Evolutionary conservation across 805 yeast genomes (phyloP).

Genomic region (Candida caryicola): DNA sequence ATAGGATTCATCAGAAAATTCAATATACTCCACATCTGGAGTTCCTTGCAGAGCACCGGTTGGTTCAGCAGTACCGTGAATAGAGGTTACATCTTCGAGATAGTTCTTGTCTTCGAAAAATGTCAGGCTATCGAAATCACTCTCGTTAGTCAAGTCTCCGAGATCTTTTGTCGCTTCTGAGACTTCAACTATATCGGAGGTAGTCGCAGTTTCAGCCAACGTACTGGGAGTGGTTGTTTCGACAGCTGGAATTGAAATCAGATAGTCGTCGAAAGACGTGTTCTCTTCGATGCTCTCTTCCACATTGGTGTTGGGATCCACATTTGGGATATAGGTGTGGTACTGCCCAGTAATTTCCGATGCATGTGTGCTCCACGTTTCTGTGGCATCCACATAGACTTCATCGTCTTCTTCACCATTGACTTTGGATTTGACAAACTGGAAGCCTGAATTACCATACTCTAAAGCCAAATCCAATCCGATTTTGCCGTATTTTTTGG

Average conservation of each 20-base stretch:
- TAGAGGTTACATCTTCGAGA: neutral
- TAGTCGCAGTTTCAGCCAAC: constrained; percentile 3
- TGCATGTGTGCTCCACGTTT: constrained; percentile 16
- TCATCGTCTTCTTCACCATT: constrained; percentile 18
- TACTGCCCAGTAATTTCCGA: constrained; percentile 2
- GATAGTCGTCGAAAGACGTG: too few relatives aligned
- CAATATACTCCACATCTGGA: neutral
- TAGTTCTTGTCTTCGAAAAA: constrained; percentile 9
- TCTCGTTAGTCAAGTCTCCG: constrained; percentile 12
- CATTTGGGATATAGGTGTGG: neutral
- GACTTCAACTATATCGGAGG: constrained; percentile 7
- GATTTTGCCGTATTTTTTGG: constrained; percentile 17
- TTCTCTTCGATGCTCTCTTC: too few relatives aligned
- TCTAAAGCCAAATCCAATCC: constrained; percentile 18
- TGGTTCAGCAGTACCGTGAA: neutral
- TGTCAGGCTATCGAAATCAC: constrained; percentile 14
- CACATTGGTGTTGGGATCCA: too few relatives aligned
- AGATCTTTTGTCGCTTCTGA: constrained; percentile 18
- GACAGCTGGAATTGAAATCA: neutral
- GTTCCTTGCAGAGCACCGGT: neutral
- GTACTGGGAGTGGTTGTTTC: neutral
- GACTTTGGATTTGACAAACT: constrained; percentile 28
- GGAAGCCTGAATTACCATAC: constrained; percentile 22
- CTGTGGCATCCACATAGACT: constrained; percentile 21
- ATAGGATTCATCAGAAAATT: neutral